Base-by-base conservation (phyloP, 2,329 filamentous ascomycete genomes). In the Stagonosporopsis vannaccii region DNA sequence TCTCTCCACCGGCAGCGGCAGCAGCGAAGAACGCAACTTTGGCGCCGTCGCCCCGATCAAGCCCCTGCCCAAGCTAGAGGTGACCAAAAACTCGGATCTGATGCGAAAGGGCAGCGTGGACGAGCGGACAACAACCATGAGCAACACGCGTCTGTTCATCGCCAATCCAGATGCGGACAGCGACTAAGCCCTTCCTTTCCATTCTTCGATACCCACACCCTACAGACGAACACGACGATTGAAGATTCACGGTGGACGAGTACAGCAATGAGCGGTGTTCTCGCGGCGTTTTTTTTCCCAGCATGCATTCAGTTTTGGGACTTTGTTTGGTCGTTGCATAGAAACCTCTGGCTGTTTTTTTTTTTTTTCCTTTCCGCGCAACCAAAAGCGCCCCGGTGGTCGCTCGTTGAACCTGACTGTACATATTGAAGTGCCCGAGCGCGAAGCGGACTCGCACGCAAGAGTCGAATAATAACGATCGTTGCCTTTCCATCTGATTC, bases 91-190 rank as follows among this genome's bases (percentile, higher is more conserved):
- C 78, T 90, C 92, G 22, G 91, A 94, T 60, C 79, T 96, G 51
- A 84, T 83, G 67, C 83, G 91, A 65, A 83, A 90, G 69, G 91
- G 91, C 53, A 95, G 91, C 71, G 90, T 96, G 44, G 91, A 95
- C 72, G 91, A 95, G 76, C 83, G 90, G 69, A 90, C 89, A 5
- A 88, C 87, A 77, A 93, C 90, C 1, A 88, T 95, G 73, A 80
- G 78, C 53, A 80, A 78, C 57, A 83, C 85, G 44, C 85, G 91
- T 60, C 82, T 96, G 56, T 95, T 90, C 75, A 92, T 96, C 70
- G 91, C 91, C 67, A 96, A 96, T 76, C 91, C 91, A 17, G 91
- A 95, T 75, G 85, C 79, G 8, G 54, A 58, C 58, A 81, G 79
- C 68, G 79, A 82, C 64, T 81, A 26, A 50, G 37, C 43, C 26